These are phyloP conservation scores for Dothideomycetes sp. DNA, from an alignment of 2,329 filamentous ascomycete species.

Conservation along the genomic window DNA sequence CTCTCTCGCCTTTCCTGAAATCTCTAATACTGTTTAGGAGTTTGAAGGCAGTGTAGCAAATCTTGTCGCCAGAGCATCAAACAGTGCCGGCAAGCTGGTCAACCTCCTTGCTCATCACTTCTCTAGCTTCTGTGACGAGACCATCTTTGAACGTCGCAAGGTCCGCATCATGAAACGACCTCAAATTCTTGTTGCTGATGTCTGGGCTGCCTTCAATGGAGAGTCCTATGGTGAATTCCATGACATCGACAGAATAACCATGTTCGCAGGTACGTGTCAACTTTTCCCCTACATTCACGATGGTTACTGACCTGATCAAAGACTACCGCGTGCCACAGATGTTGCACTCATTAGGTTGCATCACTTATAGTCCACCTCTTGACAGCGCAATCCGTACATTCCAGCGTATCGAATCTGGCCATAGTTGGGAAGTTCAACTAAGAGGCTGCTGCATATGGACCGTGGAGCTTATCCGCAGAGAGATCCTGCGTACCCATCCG, in stretches of 20 bases:
- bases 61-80: conserved; percentile 62
- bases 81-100: conserved; percentile 75
- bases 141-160: conserved; percentile 60
- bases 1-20: not conserved
- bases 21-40: conserved; percentile 40
- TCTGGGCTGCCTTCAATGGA: conserved; percentile 93
- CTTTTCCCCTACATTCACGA: not conserved
- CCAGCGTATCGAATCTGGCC: conserved; percentile 59
- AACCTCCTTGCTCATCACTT: conserved; percentile 79
- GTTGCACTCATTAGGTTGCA: conserved; percentile 68
- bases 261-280: conserved; percentile 63
- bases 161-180: conserved; percentile 87
- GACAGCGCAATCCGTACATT: conserved; percentile 59
- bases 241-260: conserved; percentile 92
- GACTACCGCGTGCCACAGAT: conserved; percentile 97
- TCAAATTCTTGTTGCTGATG: conserved; percentile 88
- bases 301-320: conserved; percentile 19
- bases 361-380: conserved; percentile 75
- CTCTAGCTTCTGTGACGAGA: conserved; percentile 75
- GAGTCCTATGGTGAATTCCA: conserved; percentile 68
- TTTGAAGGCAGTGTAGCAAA: conserved; percentile 67
- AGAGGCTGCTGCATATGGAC: conserved; percentile 94
- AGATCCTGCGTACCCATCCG: conserved; percentile 67
- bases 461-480: conserved; percentile 74
- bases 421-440: conserved; percentile 76